phyloP scores from a whole-genome alignment of 106 monocot genomes.

The Dioscorea dumetorum region DNA sequence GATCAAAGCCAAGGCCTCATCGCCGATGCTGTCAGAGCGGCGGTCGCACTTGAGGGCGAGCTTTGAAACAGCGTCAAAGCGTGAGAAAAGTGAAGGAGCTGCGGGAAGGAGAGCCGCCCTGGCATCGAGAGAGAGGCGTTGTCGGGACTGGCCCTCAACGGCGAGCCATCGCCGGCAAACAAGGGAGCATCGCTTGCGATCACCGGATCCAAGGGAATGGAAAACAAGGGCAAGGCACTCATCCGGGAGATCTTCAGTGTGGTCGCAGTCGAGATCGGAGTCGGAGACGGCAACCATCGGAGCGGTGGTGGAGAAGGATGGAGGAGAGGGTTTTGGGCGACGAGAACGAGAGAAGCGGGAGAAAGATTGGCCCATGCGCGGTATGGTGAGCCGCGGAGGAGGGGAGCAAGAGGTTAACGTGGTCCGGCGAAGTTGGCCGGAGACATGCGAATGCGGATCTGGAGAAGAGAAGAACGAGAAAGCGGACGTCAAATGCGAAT shows the following conservation, averaged over 20 bases:
- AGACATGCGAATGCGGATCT: too few relatives aligned
- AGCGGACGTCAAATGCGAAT: too few relatives aligned
- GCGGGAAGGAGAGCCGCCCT: conserved; percentile 1
- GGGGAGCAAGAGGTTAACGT: too few relatives aligned
- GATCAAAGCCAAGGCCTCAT: conserved; percentile 47
- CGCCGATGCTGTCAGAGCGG: conserved; percentile 52
- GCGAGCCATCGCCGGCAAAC: conserved; percentile 70
- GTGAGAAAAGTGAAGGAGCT: conserved; percentile 18
- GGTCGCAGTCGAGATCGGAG: conserved; percentile 8
- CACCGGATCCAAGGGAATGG: conserved; percentile 42
- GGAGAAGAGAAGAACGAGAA: too few relatives aligned
- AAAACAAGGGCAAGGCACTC: conserved; percentile 75
- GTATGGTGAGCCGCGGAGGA: too few relatives aligned
- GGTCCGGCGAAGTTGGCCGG: too few relatives aligned
- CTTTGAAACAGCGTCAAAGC: conserved; percentile 58
- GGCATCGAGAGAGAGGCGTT: conserved; percentile 29
- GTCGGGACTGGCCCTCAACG: conserved; percentile 59
- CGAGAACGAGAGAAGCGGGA: too few relatives aligned
- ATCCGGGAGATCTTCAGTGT: conserved; percentile 52
- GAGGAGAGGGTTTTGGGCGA: too few relatives aligned
- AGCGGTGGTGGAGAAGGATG: background rate
- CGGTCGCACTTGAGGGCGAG: conserved; percentile 73
- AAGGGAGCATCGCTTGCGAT: conserved; percentile 74
- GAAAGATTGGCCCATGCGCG: too few relatives aligned
- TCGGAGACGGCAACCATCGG: background rate